Base-by-base conservation (phyloP, 805 yeast species). In the Sungouiella thailandica region DNA sequence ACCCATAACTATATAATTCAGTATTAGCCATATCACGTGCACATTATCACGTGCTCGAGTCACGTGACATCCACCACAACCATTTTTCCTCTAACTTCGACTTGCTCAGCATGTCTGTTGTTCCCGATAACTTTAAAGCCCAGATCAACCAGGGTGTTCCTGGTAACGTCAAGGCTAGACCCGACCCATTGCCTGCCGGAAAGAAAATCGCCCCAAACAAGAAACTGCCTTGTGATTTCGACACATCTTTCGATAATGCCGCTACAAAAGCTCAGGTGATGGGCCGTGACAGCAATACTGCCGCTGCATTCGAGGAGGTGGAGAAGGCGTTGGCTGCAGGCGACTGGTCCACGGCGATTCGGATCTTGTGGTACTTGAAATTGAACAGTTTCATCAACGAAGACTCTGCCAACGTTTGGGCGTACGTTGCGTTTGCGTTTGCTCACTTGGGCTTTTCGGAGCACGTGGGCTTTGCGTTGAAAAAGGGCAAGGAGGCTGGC, bases 81-180 rank as follows among this genome's bases (percentile, higher is more conserved):
- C n/a, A n/a, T n/a, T n/a, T n/a, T n/a, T n/a, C n/a, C n/a, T n/a
- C n/a, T n/a, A n/a, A n/a, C n/a, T n/a, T n/a, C n/a, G n/a, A n/a
- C n/a, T n/a, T n/a, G n/a, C n/a, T n/a, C n/a, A n/a, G n/a, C 25
- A 29, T 29, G 31, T 29, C 31, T 12, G 25, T 29, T 6, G 36
- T 32, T 28, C 36, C 36, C 14, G 31, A 22, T 17, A 23, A 17
- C 19, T 32, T 32, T 31, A 32, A 32, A 18, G 36, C 36, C 11
- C 36, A 32, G 19, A 32, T 32, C 36, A 32, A 32, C 28, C 36
- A 32, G 30, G 36, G 36, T 28, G 36, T 32, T 13, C 36, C 36
- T 5, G 36, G 36, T 13, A 20, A 16, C 17, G 31, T 28, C 28
- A 32, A 32, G 26, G 36, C 36, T 28, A 32, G 36, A 32, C 36